Evolutionary conservation across 73 alveolate species (phyloP).

Genomic region (Paramecium tetraurelia): DNA sequence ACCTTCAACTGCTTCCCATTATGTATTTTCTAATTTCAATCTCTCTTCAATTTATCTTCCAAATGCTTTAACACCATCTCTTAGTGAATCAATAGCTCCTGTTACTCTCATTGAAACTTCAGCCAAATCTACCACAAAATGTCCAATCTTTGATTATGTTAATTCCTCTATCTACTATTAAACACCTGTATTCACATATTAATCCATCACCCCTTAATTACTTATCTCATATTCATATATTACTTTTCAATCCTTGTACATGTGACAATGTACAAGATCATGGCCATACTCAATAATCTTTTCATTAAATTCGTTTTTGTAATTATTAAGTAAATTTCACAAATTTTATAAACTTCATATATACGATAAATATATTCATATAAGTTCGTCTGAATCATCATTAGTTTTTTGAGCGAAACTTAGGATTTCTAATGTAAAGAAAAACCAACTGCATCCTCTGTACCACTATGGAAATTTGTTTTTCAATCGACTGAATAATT

Average conservation of each 20-base stretch:
- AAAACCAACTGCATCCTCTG: constrained; percentile 45
- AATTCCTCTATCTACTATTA: background rate
- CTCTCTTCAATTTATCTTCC: constrained; percentile 47
- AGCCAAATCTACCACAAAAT: constrained; percentile 5
- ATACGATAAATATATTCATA: background rate
- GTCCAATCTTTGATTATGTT: constrained; percentile 32
- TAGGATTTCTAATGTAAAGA: background rate
- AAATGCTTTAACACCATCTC: constrained; percentile 35
- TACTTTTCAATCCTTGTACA: background rate
- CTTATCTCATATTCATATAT: background rate
- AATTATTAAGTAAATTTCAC: background rate
- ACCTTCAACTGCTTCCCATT: constrained; percentile 24
- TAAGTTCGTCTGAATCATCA: background rate
- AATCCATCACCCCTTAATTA: constrained; percentile 9
- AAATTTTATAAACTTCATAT: background rate
- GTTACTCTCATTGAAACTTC: constrained; percentile 40
- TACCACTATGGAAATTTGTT: background rate
- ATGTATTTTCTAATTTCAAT: background rate
- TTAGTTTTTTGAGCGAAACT: background rate
- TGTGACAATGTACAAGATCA: background rate
- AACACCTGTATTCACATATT: background rate
- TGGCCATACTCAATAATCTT: background rate
- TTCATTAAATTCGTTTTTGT: background rate
- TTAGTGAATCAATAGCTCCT: constrained; percentile 36
- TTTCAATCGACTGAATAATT: background rate